Base-by-base conservation (phyloP, 1,139 yeast species). In the Blastobotrys elegans region DNA sequence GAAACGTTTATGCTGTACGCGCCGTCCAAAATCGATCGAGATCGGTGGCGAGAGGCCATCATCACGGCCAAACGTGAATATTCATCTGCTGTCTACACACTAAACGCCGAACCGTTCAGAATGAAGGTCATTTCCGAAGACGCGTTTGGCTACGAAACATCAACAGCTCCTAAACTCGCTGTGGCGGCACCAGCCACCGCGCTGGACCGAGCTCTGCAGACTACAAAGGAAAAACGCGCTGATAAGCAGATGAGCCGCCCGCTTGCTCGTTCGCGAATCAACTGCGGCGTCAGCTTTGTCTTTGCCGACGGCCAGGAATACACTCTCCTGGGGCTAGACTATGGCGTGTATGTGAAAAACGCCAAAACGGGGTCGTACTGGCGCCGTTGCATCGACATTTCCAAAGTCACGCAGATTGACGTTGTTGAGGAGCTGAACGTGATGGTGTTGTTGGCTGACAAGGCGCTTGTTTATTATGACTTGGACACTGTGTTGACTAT, bases 151-250 rank as follows among this genome's bases (percentile, higher is more conserved):
- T 85, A 84, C 61, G 85, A 80, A 18, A 73, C 71, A 5, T 65
- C 71, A 8, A 75, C 72, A 44, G 71, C 74, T n/a, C 77, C 85
- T 0, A 80, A 78, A 53, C 62, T 84, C 39, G 89, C 85, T 2
- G 69, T 82, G 1, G 75, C 80, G 48, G 75, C 82, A 0, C 74
- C 77, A n/a, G 75, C 77, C 16, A 86, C 87, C 29, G 84, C 83
- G 1, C 63, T 85, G 20, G 82, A 80, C 52, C 63, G 72, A 4
- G 77, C 80, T 3, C 60, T 76, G 32, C 61, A 62, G 24, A 58
- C 57, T 27, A 60, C 63, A 39, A 58, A 41, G 46, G 53, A 18
- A 16, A 48, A 54, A 11, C 55, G 53, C 16, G 40, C 48, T 33
- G 24, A 36, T 2, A 43, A 43, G 37, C 42, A 72, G 13, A 58